Conservation (phyloP, 441 rosid genomes). For the Mallotus repandus region DNA sequence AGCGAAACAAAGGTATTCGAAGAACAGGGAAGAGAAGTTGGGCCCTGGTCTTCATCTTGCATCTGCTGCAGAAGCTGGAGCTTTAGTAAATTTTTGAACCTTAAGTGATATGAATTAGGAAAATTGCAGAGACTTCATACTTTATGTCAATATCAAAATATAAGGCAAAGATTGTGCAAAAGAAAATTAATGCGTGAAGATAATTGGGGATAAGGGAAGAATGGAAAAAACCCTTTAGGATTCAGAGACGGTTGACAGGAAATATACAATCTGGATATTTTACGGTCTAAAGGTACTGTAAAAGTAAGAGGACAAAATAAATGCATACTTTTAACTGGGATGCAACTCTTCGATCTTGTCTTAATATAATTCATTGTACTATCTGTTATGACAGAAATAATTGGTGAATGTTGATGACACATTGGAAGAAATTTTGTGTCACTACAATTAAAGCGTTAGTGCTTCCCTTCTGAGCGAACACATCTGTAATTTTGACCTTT, state of each 20-base stretch:
- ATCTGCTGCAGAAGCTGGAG: slow-evolving; percentile 98
- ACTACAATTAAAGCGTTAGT: background rate
- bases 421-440: background rate
- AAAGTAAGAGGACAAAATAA: background rate
- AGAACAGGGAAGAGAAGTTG: slow-evolving; percentile 53
- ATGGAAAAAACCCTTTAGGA: background rate
- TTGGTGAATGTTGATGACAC: background rate
- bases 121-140: background rate
- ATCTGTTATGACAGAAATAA: background rate
- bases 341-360: background rate
- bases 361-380: background rate
- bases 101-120: slow-evolving; percentile 19
- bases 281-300: background rate
- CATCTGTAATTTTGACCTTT: background rate
- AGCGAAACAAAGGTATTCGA: slow-evolving; percentile 79
- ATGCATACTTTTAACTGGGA: background rate
- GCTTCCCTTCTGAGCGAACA: background rate
- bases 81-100: slow-evolving; percentile 56
- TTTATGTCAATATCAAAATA: background rate
- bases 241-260: background rate
- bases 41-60: slow-evolving; percentile 78
- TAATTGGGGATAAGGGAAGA: background rate
- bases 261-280: background rate
- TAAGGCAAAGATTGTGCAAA: background rate
- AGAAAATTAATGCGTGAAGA: background rate